Evolutionary conservation across 83 land plant species (phyloP).

Genomic region (Isoetes engelmannii): DNA sequence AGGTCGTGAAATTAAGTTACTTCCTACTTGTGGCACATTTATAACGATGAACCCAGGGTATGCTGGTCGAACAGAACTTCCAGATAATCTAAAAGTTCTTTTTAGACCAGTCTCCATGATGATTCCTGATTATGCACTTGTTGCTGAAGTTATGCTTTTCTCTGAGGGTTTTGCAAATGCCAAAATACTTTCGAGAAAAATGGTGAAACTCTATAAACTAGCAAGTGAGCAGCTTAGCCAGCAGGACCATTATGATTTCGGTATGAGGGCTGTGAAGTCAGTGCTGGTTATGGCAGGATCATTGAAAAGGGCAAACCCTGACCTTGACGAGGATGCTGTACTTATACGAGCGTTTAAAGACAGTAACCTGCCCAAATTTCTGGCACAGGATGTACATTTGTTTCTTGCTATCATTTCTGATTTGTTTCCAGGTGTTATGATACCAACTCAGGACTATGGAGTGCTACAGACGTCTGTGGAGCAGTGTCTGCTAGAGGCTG

Average conservation of each 20-base stretch:
- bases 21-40: conserved; percentile 32
- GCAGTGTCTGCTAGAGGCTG: conserved; percentile 19
- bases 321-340: conserved; percentile 30
- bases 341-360: conserved; percentile 37
- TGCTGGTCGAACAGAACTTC: conserved; percentile 38
- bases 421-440: conserved; percentile 31
- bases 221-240: conserved; percentile 40
- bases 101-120: conserved; percentile 41
- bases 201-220: conserved; percentile 35
- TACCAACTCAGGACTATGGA: conserved; percentile 35
- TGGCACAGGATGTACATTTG: conserved; percentile 25
- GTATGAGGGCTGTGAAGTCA: conserved; percentile 38
- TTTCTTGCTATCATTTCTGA: conserved; percentile 36
- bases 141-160: conserved; percentile 40
- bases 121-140: conserved; percentile 40
- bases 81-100: conserved; percentile 34
- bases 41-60: conserved; percentile 45
- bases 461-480: conserved; percentile 24
- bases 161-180: conserved; percentile 43
- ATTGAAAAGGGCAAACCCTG: conserved; percentile 32
- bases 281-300: conserved; percentile 40
- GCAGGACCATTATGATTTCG: conserved; percentile 43
- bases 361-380: conserved; percentile 39
- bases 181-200: conserved; percentile 29
- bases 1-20: conserved; percentile 32